Evolutionary conservation across 371 early-diverging fungal genomes (phyloP), one percentile per base, ranked within the genome.

Genomic region (Mortierella sp.): DNA sequence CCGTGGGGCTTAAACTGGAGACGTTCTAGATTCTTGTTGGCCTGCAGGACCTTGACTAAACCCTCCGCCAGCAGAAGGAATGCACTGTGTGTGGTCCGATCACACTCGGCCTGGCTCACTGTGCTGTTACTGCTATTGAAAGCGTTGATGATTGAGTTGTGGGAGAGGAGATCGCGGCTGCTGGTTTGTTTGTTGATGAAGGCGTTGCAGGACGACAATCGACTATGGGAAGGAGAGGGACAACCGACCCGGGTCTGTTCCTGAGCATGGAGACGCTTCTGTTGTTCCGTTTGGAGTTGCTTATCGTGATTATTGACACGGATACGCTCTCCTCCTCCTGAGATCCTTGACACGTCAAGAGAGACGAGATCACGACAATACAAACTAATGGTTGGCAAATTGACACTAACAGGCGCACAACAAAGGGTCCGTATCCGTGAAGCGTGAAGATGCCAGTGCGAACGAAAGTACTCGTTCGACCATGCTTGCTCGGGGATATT

Each of bases 401-500:
- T 68, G 4, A 77, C 80, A 1, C 74, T 77, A 3, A 74, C 74
- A 2, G 82, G 75, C 14, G 79, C 77, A 21, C 86, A 81, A 32
- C 70, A 12, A 38, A 85, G 35, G 2, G 48, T 29, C 2, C 77
- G 43, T 27, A 85, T 85, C 72, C 27, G 44, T 32, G 73, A 71
- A 3, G 72, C 86, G 16, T 79, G 71, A 2, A 38, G 24, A 10
- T 56, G 71, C 86, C 86, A 85, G 44, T 79, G 73, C 16, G 58
- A 14, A 6, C 65, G 54, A 54, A 85, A 81, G 63, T 68, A 72
- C 0, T 73, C 29, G n/a, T 82, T 79, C 3, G 55, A 29, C 86
- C 86, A 85, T 16, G 86, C 86, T 14, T 65, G 58, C 8, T 76
- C 77, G 16, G 82, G 79, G 14, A 85, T 74, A 3, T 32, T 24